Conservation (phyloP, 192 early-diverging fungal species). For the Lobosporangium transversale region DNA sequence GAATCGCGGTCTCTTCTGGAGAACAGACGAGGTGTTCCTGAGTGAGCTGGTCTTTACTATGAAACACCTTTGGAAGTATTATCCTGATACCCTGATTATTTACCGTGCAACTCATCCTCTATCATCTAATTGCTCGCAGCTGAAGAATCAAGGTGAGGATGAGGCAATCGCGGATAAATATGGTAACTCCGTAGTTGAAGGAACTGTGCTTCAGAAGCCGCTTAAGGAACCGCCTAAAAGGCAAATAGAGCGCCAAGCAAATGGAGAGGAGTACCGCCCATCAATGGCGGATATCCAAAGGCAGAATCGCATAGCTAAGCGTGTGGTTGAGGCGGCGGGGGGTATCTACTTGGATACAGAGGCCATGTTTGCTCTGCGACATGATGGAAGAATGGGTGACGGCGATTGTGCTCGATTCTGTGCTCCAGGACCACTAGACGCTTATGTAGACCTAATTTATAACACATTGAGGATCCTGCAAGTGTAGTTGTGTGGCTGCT, state of each 20-base stretch:
- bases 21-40: conserved; percentile 57
- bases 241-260: conserved; percentile 44
- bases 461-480: conserved; percentile 43
- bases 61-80: conserved; percentile 39
- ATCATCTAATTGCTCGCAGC: conserved; percentile 55
- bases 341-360: conserved; percentile 64
- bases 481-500: too few species aligned
- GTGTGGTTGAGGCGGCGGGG: conserved; percentile 60
- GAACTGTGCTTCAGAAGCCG: conserved; percentile 41
- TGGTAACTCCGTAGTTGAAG: conserved; percentile 15
- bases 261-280: conserved; percentile 29
- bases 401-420: conserved; percentile 65
- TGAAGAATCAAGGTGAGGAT: conserved; percentile 42
- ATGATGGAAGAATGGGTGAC: conserved; percentile 65
- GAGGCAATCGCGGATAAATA: conserved; percentile 33
- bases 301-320: conserved; percentile 62
- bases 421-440: conserved; percentile 67
- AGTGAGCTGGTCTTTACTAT: conserved; percentile 55
- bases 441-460: conserved; percentile 53
- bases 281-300: conserved; percentile 54
- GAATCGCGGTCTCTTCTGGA: conserved; percentile 55
- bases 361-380: conserved; percentile 53
- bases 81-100: conserved; percentile 56
- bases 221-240: conserved; percentile 35
- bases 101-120: conserved; percentile 59